A percentile compares a stretch with the other conserved stretches of the same genome.
phyloP scores from a whole-genome alignment of 176 grass and related monocot genomes.

The Calamus simplicifolius region DNA sequence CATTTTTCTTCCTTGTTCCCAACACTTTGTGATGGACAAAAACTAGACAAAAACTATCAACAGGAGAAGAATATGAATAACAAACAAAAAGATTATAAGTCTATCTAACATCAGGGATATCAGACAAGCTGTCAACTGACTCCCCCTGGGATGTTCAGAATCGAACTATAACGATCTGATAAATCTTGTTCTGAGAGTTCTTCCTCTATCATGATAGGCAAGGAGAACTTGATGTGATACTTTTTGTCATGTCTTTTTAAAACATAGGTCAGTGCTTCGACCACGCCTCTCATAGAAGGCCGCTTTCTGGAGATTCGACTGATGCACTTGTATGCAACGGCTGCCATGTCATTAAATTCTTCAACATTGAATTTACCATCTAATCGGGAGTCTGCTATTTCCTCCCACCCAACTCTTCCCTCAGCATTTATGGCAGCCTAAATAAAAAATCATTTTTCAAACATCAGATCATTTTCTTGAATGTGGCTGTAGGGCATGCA shows the following conservation, averaged over 20 bases:
- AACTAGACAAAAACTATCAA: slow-evolving; percentile 24
- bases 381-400: slow-evolving; percentile 64
- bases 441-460: neutral
- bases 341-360: slow-evolving; percentile 73
- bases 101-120: slow-evolving; percentile 53
- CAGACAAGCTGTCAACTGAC: slow-evolving; percentile 53
- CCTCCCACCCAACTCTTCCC: slow-evolving; percentile 75
- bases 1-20: too few species aligned
- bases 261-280: slow-evolving; percentile 50
- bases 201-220: slow-evolving; percentile 13
- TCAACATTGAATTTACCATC: slow-evolving; percentile 54
- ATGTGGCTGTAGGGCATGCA: too few species aligned
- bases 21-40: too few species aligned
- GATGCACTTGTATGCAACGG: slow-evolving; percentile 69
- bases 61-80: slow-evolving; percentile 25
- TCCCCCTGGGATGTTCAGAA: slow-evolving; percentile 68
- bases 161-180: slow-evolving; percentile 42
- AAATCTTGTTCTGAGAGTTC: slow-evolving; percentile 44
- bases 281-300: slow-evolving; percentile 62
- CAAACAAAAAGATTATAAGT: slow-evolving; percentile 7
- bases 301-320: slow-evolving; percentile 54
- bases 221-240: slow-evolving; percentile 17
- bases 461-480: too few species aligned
- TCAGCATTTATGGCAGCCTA: slow-evolving; percentile 82
- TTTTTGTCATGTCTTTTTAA: slow-evolving; percentile 44